phyloP scores from a whole-genome alignment of 345 rosid species.

The Raphanus raphanistrum region DNA sequence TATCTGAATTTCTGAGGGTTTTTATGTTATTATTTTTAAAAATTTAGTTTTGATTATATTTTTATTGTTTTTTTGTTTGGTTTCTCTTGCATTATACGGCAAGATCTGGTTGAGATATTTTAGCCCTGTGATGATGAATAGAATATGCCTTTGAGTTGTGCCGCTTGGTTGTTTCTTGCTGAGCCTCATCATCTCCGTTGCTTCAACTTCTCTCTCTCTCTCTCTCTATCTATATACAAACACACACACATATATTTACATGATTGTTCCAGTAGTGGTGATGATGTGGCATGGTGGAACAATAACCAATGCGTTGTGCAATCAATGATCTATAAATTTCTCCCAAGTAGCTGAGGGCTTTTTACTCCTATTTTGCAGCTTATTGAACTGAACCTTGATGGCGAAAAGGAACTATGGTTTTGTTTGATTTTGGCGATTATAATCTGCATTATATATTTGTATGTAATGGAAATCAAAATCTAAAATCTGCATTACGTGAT shows the following conservation, averaged over 20 bases:
- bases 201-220: constrained; percentile 7
- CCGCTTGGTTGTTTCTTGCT: constrained; percentile 11
- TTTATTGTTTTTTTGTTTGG: not conserved
- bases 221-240: not conserved
- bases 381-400: not conserved
- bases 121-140: constrained; percentile 35
- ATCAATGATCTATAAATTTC: not conserved
- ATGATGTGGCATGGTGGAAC: constrained; percentile 17
- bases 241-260: not conserved
- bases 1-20: not conserved
- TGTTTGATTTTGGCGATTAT: not conserved
- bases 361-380: not conserved
- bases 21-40: not conserved
- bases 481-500: not conserved
- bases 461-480: not conserved
- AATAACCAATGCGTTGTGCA: not conserved
- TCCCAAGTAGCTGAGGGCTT: not conserved
- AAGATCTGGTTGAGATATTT: not conserved
- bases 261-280: constrained; percentile 3
- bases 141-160: not conserved
- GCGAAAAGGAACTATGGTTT: not conserved
- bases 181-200: constrained; percentile 17
- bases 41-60: not conserved
- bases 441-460: not conserved
- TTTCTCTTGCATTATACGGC: not conserved